A percentile compares a stretch with the other conserved stretches of the same genome.
phyloP scores from a whole-genome alignment of 2,329 filamentous ascomycete genomes.

The Aspergillus clavatus region DNA sequence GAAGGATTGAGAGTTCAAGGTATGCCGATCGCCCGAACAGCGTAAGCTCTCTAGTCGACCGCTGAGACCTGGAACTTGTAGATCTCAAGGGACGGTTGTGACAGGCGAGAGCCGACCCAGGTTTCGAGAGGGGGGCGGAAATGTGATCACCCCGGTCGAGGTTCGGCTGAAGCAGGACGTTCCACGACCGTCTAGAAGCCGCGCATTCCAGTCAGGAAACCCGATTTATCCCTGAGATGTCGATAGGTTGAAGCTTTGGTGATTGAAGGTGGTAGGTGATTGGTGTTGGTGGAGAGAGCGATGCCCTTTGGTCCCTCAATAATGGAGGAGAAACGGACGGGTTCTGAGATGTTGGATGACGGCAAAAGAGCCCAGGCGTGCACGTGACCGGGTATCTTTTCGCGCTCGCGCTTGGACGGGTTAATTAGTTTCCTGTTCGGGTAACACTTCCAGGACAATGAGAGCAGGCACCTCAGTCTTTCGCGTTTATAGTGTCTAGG shows the following conservation, averaged over 20 bases:
- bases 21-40: conserved; percentile 13
- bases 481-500: too few relatives aligned
- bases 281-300: conserved; percentile 16
- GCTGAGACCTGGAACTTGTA: conserved; percentile 5
- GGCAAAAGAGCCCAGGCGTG: conserved; percentile 21
- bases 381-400: conserved; percentile 25
- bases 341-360: conserved; percentile 26
- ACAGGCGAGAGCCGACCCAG: conserved; percentile 10
- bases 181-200: conserved; percentile 29
- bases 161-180: conserved; percentile 33
- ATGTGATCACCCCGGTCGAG: conserved; percentile 23
- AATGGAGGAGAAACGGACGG: conserved; percentile 19
- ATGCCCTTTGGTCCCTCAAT: conserved; percentile 19
- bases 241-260: conserved; percentile 12
- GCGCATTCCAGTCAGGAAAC: conserved; percentile 29
- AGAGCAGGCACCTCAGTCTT: too few relatives aligned
- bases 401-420: conserved; percentile 9
- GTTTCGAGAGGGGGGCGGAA: conserved; percentile 15
- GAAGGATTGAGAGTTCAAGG: conserved; percentile 6
- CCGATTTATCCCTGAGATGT: conserved; percentile 5
- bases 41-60: conserved; percentile 9
- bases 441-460: not conserved
- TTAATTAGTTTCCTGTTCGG: conserved; percentile 1
- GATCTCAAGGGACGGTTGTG: conserved; percentile 5
- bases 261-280: conserved; percentile 12